These are phyloP conservation scores for Cymbopogon citratus DNA, from an alignment of 176 grass and related monocot species.

Conservation along the genomic window DNA sequence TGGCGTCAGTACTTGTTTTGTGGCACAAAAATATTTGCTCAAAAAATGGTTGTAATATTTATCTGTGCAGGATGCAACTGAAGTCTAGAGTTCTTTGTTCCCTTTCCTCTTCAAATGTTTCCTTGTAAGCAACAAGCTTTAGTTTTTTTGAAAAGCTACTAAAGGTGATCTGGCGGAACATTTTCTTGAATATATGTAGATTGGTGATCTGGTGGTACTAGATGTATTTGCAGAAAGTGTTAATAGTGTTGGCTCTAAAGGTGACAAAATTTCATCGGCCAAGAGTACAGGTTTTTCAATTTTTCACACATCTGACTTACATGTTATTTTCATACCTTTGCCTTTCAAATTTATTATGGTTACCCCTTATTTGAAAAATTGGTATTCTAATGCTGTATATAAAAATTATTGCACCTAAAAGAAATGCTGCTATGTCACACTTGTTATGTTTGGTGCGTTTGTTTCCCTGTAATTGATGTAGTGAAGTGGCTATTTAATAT, in stretches of 20 bases:
- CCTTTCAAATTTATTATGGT: slow-evolving; percentile 6
- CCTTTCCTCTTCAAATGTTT: neutral
- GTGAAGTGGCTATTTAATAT: neutral
- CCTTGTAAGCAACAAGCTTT: neutral
- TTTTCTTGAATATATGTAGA: slow-evolving; percentile 37
- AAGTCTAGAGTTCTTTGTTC: neutral
- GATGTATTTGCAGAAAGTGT: slow-evolving; percentile 90
- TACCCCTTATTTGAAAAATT: neutral
- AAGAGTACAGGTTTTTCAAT: slow-evolving; percentile 71
- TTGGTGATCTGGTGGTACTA: slow-evolving; percentile 76
- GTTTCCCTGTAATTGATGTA: slow-evolving; percentile 4
- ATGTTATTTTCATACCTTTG: slow-evolving; percentile 2
- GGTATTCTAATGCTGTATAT: neutral
- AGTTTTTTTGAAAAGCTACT: neutral
- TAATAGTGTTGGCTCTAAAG: slow-evolving; percentile 60
- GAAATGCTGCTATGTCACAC: neutral
- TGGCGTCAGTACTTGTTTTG: neutral
- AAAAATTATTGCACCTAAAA: neutral
- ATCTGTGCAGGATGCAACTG: neutral
- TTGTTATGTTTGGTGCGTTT: neutral
- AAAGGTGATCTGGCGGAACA: slow-evolving; percentile 1
- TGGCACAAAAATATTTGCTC: slow-evolving; percentile 7
- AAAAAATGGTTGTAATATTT: neutral
- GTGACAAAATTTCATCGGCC: slow-evolving; percentile 76
- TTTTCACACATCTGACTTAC: neutral